Base-by-base conservation (phyloP, 768 basidiomycete species). In the Glaciozyma antarctica region DNA sequence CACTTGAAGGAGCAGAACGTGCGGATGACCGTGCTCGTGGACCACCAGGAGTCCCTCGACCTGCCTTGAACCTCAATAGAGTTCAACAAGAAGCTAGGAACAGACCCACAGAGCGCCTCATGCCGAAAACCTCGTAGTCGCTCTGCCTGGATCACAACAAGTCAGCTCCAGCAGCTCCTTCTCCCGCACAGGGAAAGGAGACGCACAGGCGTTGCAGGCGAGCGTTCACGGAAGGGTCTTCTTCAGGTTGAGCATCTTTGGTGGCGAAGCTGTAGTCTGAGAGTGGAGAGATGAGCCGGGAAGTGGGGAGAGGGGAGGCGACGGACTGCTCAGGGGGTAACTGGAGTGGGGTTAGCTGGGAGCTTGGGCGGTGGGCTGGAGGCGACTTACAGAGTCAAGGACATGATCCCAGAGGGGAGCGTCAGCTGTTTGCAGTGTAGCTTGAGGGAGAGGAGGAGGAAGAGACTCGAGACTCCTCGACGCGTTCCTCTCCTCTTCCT, bases 1-100 rank as follows among this genome's bases (percentile, higher is more conserved):
- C 75, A 99, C 95, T 75, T 98, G 95, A 8, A 97, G 83, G 86
- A 98, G 92, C 70, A 99, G 84, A 67, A 98, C 90, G 74, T 99
- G 94, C 1, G 94, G 93, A 60, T 65, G 63, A 12, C 28, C 45
- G 51, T 45, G 43, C 53, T 30, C 53, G 28, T 95, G 90, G 8
- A 92, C 91, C 62, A 93, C 86, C 8, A 90, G 81, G 58, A 88
- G 84, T 12, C 81, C 90, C 41, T 65, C 64, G 32, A 66, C 48
- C 45, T 30, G 47, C 45, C 13, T 17, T n/a, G 1, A 6, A 7
- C 8, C 34, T 34, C 17, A 30, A 9, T 17, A 54, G 6, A 10
- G 53, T 7, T 65, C 58, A 76, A 75, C 45, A 67, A 72, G 22
- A 73, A 74, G 38, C 76, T 66, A 17, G 53, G 76, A 65, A 45